Base-by-base conservation (phyloP, 305 asterid species). In the Fraxinus velutina region DNA sequence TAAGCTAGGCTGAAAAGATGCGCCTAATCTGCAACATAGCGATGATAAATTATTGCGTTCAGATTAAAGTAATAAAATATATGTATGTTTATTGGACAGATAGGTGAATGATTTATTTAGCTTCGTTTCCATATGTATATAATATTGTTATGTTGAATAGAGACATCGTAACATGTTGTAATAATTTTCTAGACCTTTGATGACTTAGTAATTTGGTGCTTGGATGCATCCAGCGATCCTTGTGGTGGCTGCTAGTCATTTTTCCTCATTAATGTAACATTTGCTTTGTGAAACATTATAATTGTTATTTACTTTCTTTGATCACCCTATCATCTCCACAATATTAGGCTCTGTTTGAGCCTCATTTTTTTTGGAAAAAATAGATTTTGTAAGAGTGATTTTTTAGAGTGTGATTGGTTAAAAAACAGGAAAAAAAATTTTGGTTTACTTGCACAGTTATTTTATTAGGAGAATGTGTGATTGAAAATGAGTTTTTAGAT, bases 81-180 rank as follows among this genome's bases (percentile, higher is more conserved):
- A 2, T 3, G 2, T 3, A 24, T 24, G 34, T 3, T 8, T 81
- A 37, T 75, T 13, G 2, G 12, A 64, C 21, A 34, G 44, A n/a
- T n/a, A 55, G 29, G 47, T 37, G 78, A 29, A 6, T 85, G 22
- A 75, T 83, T 71, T 36, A 15, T 64, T 76, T 44, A 29, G 21
- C 81, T 83, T 24, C 21, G 24, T 62, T 57, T 52, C 24, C 29
- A 29, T 29, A 13, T 17, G 34, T 73, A 2, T 57, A 64, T 27
- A 2, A 19, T 27, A 17, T 36, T 17, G 15, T 70, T 8, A 64
- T 9, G 33, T 64, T 22, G 34, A 62, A 64, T 24, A 22, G 33
- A 64, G 12, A 64, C 29, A 10, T 27, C 6, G 0, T 17, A 55
- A 9, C 15, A 73, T 75, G 71, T 36, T 7, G 33, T 19, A 17